Evolutionary conservation across 768 basidiomycete genomes (phyloP).

Genomic region (Rhizopogon roseolus): DNA sequence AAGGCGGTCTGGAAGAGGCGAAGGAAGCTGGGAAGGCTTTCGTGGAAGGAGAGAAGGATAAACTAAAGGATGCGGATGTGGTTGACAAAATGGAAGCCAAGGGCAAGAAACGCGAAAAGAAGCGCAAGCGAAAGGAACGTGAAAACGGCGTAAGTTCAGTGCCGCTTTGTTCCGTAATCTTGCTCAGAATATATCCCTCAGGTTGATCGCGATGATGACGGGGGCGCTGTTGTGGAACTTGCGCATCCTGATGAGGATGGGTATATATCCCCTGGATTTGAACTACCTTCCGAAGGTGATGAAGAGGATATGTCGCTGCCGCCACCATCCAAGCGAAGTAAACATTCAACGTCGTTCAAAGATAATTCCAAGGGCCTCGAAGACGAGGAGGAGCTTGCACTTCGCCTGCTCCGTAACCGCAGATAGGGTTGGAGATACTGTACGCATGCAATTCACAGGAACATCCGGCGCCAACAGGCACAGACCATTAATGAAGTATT

Average conservation of each 20-base stretch:
- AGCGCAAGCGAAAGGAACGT: slow-evolving; percentile 83
- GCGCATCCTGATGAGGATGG: slow-evolving; percentile 52
- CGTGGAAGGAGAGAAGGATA: slow-evolving; percentile 66
- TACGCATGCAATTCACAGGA: background rate
- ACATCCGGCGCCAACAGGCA: background rate
- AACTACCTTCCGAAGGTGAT: slow-evolving; percentile 38
- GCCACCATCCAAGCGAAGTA: slow-evolving; percentile 26
- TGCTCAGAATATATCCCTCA: slow-evolving; percentile 1
- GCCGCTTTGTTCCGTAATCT: background rate
- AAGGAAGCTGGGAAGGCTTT: slow-evolving; percentile 65
- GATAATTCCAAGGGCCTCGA: slow-evolving; percentile 30
- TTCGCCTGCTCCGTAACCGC: slow-evolving; percentile 45
- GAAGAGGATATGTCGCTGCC: slow-evolving; percentile 24
- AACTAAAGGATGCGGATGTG: slow-evolving; percentile 66
- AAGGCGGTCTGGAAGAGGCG: slow-evolving; percentile 59
- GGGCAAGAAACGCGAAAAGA: slow-evolving; percentile 89
- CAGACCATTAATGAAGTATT: no score
- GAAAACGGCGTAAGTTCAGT: slow-evolving; percentile 38
- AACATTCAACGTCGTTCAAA: slow-evolving; percentile 11
- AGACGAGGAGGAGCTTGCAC: slow-evolving; percentile 62
- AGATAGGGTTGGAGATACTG: background rate
- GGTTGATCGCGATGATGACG: slow-evolving; percentile 24
- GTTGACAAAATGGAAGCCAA: slow-evolving; percentile 78
- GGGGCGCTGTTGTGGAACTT: slow-evolving; percentile 20
- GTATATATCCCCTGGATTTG: slow-evolving; percentile 69